Conservation (phyloP, 2,329 filamentous ascomycete species). For the Hysterium pulicare region DNA sequence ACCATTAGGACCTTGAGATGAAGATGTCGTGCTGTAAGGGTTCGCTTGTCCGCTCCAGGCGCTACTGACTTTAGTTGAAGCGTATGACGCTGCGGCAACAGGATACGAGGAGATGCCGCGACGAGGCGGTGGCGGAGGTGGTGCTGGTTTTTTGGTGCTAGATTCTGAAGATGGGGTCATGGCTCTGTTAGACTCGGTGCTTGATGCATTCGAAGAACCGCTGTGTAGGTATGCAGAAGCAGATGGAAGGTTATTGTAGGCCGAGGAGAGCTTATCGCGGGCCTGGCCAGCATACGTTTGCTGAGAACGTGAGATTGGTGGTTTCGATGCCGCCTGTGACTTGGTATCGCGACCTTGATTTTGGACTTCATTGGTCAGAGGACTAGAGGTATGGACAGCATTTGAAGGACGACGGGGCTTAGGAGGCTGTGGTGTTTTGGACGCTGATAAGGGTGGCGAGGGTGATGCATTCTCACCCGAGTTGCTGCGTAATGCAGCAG, state of each 20-base stretch:
- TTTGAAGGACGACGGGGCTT: slow-evolving; percentile 29
- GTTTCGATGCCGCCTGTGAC: slow-evolving; percentile 32
- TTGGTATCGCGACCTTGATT: slow-evolving; percentile 14
- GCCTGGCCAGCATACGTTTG: slow-evolving; percentile 37
- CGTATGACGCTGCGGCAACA: slow-evolving; percentile 35
- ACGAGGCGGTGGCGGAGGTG: slow-evolving; percentile 36
- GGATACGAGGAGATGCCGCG: slow-evolving; percentile 36
- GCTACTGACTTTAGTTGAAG: slow-evolving; percentile 33
- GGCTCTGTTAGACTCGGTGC: slow-evolving; percentile 7
- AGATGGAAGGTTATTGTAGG: slow-evolving; percentile 39
- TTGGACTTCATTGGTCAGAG: slow-evolving; percentile 23
- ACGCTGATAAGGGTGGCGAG: slow-evolving; percentile 23
- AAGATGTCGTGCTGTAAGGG: slow-evolving; percentile 21
- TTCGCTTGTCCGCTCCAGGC: slow-evolving; percentile 32
- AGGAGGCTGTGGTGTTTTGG: slow-evolving; percentile 30
- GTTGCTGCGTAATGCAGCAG: slow-evolving; percentile 36
- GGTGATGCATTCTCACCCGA: slow-evolving; percentile 26
- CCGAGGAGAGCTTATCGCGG: slow-evolving; percentile 37
- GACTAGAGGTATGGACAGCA: slow-evolving; percentile 23
- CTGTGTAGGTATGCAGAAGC: slow-evolving; percentile 23
- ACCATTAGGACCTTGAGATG: slow-evolving; percentile 4
- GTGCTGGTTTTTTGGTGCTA: slow-evolving; percentile 11
- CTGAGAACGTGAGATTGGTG: slow-evolving; percentile 29
- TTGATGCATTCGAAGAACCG: slow-evolving; percentile 12
- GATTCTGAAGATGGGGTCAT: slow-evolving; percentile 3